A percentile compares a stretch with the other conserved stretches of the same genome.
Evolutionary conservation across 371 early-diverging fungal genomes (phyloP).

Genomic region (Mortierella sp.): DNA sequence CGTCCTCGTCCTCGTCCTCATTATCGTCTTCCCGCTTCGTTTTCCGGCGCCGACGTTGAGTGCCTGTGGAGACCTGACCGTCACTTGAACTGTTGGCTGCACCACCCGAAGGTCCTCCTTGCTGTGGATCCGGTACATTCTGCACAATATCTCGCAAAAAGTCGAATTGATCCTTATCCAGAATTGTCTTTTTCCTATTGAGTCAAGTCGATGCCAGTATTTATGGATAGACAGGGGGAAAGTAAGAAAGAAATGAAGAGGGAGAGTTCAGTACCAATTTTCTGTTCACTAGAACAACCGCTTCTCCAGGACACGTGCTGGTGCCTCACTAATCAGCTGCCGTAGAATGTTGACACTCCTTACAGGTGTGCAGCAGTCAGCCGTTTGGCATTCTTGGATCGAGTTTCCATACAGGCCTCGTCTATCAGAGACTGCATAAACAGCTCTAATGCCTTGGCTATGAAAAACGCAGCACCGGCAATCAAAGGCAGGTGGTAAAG

Average conservation of each 20-base stretch:
- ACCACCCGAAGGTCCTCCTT: not conserved
- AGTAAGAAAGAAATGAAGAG: conserved; percentile 11
- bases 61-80: conserved; percentile 4
- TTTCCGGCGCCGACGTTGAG: no score
- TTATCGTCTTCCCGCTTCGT: no score
- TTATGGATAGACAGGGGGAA: conserved; percentile 1
- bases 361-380: conserved; percentile 89
- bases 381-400: conserved; percentile 81
- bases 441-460: conserved; percentile 93
- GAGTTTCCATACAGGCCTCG: conserved; percentile 86
- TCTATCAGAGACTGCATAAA: conserved; percentile 94
- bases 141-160: conserved; percentile 92
- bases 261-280: conserved; percentile 1
- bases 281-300: not conserved
- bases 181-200: conserved; percentile 85
- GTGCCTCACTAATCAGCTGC: not conserved
- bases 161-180: conserved; percentile 89
- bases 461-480: not conserved
- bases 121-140: conserved; percentile 82
- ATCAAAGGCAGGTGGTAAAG: conserved; percentile 1
- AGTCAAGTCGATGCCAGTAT: not conserved
- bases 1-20: conserved; percentile 13
- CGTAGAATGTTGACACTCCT: conserved; percentile 20
- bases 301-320: not conserved
- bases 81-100: conserved; percentile 14